Conservation (phyloP, 768 basidiomycete genomes). For the Boletus pseudopeckii region DNA sequence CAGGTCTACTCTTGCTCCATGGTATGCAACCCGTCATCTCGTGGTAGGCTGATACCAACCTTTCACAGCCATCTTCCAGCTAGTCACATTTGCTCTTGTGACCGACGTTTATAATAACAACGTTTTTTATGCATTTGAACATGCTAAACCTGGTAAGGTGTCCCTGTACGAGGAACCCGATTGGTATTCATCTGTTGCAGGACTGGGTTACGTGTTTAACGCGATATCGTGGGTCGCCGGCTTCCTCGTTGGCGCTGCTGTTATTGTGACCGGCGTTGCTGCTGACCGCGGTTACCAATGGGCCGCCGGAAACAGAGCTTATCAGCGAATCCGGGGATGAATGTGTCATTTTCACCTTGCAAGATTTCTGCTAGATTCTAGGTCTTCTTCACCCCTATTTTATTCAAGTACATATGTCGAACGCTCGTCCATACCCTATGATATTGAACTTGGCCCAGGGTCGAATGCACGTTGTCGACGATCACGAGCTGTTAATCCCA, state of each 20-base stretch:
- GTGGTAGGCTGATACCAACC: not conserved
- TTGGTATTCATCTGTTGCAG: constrained; percentile 34
- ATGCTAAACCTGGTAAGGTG: constrained; percentile 56
- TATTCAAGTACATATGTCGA: not conserved
- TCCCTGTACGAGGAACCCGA: not conserved
- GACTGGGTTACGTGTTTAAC: constrained; percentile 57
- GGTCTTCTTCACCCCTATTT: not conserved
- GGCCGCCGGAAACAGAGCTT: constrained; percentile 76
- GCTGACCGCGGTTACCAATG: constrained; percentile 51
- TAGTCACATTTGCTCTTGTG: constrained; percentile 60
- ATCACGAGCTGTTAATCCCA: not conserved
- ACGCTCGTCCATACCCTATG: constrained; percentile 6
- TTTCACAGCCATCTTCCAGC: constrained; percentile 50
- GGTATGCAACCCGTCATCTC: constrained; percentile 33
- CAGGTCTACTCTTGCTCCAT: constrained; percentile 59
- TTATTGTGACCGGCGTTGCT: constrained; percentile 59
- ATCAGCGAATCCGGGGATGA: constrained; percentile 38
- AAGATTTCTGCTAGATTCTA: not conserved
- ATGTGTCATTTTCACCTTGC: not conserved
- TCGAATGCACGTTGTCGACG: not conserved
- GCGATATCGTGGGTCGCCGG: constrained; percentile 59
- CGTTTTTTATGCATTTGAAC: constrained; percentile 48
- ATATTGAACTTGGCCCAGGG: not conserved
- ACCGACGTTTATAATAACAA: constrained; percentile 54
- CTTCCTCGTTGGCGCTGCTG: constrained; percentile 47